Percentiles rank a stretch among this genome's conserved stretches.
Conservation (phyloP, 1,284 basidiomycete species). For the Ganoderma lingzhi region DNA sequence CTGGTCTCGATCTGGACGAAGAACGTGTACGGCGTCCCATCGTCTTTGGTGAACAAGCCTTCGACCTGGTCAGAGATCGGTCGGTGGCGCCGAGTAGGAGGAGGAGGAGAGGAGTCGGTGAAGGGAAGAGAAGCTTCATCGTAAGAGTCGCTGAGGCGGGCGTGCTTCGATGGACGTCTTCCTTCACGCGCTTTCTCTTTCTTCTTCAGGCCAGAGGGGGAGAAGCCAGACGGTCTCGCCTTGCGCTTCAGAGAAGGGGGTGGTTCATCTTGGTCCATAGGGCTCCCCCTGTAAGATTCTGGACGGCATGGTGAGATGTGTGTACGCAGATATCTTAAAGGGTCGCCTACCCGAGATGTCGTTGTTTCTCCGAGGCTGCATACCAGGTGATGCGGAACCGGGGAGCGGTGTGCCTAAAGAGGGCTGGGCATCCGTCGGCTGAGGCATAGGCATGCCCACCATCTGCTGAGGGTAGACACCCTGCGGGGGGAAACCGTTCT, state of each 20-base stretch:
- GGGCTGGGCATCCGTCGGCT: slow-evolving; percentile 6
- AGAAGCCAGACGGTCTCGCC: slow-evolving; percentile 1
- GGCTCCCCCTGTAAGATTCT: slow-evolving; percentile 18
- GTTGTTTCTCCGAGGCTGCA: slow-evolving; percentile 10
- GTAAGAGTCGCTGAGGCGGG: slow-evolving; percentile 13
- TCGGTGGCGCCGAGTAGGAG: slow-evolving; percentile 8
- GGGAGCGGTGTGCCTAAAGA: slow-evolving; percentile 5
- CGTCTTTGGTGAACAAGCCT: slow-evolving; percentile 28
- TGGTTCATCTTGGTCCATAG: slow-evolving; percentile 22
- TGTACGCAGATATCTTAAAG: background rate
- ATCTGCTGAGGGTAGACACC: slow-evolving; percentile 9
- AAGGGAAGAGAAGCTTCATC: slow-evolving; percentile 19
- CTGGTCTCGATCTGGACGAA: slow-evolving; percentile 41
- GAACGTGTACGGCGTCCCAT: slow-evolving; percentile 31
- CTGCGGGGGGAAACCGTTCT: background rate
- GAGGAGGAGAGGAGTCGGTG: slow-evolving; percentile 15
- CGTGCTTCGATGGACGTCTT: slow-evolving; percentile 17
- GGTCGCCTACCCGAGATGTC: slow-evolving; percentile 20
- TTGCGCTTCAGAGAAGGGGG: slow-evolving; percentile 20
- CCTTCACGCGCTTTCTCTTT: slow-evolving; percentile 16
- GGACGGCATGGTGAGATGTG: background rate
- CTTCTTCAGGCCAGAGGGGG: slow-evolving; percentile 8
- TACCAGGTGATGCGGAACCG: slow-evolving; percentile 13
- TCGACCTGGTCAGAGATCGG: slow-evolving; percentile 2
- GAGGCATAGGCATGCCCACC: slow-evolving; percentile 16